These are phyloP conservation scores for Mikania micrantha DNA, from an alignment of 129 eudicot species.

Conservation along the genomic window DNA sequence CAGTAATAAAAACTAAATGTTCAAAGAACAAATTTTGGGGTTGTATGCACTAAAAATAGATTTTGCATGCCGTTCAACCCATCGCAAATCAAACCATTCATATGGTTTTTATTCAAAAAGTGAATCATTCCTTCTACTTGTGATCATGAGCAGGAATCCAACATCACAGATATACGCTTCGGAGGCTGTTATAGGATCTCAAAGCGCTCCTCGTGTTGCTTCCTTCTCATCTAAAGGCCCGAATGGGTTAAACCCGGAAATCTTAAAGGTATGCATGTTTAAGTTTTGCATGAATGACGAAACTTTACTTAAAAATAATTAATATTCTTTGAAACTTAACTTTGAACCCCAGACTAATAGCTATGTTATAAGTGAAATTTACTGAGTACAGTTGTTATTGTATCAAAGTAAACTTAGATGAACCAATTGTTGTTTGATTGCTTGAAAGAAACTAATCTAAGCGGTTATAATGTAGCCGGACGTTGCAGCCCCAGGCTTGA, in stretches of 20 bases:
- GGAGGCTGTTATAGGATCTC: conserved; percentile 47
- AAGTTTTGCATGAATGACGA: not conserved
- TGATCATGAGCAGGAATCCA: conserved; percentile 33
- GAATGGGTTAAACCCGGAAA: conserved; percentile 59
- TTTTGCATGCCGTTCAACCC: not conserved
- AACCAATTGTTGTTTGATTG: not conserved
- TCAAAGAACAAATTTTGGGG: too few relatives aligned
- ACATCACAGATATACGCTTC: conserved; percentile 49
- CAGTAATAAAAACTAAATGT: too few relatives aligned
- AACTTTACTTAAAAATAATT: not conserved
- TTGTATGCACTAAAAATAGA: too few relatives aligned
- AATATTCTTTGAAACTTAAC: not conserved
- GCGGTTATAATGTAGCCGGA: conserved; percentile 55
- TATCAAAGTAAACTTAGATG: too few relatives aligned
- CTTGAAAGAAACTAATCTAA: not conserved
- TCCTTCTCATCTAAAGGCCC: conserved; percentile 94
- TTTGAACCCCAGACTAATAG: too few relatives aligned
- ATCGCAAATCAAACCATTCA: not conserved
- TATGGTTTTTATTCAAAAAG: not conserved
- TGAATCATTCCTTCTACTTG: not conserved
- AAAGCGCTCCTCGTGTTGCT: conserved; percentile 72
- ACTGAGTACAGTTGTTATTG: too few relatives aligned
- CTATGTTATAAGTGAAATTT: too few relatives aligned
- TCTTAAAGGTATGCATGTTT: conserved; percentile 52
- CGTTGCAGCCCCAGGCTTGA: conserved; percentile 79